A percentile compares a stretch with the other conserved stretches of the same genome.
Evolutionary conservation across 2,329 filamentous ascomycete species (phyloP).

Genomic region (Fonsecaea nubica): DNA sequence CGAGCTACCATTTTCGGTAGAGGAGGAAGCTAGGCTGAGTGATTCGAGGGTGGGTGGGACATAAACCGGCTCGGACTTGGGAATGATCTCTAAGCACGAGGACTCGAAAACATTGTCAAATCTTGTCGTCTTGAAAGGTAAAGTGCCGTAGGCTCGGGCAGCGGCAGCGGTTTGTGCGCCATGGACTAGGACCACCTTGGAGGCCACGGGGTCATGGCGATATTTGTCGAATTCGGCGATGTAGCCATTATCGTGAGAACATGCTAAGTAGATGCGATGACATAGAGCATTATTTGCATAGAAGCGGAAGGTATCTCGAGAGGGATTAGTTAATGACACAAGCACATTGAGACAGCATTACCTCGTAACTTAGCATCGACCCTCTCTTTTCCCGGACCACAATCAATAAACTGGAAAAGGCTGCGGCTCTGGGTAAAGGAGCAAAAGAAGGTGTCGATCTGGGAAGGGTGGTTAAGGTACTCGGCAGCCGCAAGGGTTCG

Average conservation of each 20-base stretch:
- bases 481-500: constrained; percentile 58
- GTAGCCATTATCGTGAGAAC: constrained; percentile 67
- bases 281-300: constrained; percentile 66
- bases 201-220: constrained; percentile 33
- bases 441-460: constrained; percentile 36
- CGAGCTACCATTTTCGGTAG: constrained; percentile 3
- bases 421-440: constrained; percentile 49
- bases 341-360: constrained; percentile 35
- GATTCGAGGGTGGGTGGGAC: neutral
- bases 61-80: constrained; percentile 9
- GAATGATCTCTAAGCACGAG: constrained; percentile 21
- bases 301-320: constrained; percentile 49
- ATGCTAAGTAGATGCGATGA: constrained; percentile 69
- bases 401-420: constrained; percentile 67
- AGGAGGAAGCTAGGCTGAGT: constrained; percentile 2
- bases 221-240: constrained; percentile 63
- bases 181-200: constrained; percentile 35
- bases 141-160: constrained; percentile 25
- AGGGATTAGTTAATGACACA: neutral
- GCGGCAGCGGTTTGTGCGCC: constrained; percentile 25
- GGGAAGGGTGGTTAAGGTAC: constrained; percentile 42
- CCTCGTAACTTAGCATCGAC: constrained; percentile 67
- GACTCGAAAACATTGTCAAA: constrained; percentile 36
- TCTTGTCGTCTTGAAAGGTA: constrained; percentile 29
- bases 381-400: constrained; percentile 65